Percentiles rank a stretch among this genome's conserved stretches.
These are phyloP conservation scores for Allomyces arbusculus DNA, from an alignment of 192 early-diverging fungal species.

Conservation along the genomic window DNA sequence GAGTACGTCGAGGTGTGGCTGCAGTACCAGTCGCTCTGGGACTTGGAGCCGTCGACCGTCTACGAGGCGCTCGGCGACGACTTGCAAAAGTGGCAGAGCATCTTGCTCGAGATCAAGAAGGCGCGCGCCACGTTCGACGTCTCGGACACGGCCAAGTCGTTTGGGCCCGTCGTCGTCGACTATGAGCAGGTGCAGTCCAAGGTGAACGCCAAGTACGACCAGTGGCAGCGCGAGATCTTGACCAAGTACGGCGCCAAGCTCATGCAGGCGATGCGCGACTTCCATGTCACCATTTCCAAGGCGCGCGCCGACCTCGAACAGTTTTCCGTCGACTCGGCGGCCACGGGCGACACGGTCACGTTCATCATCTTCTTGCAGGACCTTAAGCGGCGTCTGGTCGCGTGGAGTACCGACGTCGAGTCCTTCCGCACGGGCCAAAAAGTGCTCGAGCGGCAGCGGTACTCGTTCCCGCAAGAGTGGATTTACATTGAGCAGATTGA, in stretches of 20 bases:
- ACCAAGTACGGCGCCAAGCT: slow-evolving; percentile 73
- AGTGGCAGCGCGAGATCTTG: slow-evolving; percentile 91
- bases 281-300: slow-evolving; percentile 50
- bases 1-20: slow-evolving; percentile 88
- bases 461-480: slow-evolving; percentile 88
- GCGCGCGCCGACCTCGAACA: slow-evolving; percentile 72
- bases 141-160: slow-evolving; percentile 65
- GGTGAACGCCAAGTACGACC: slow-evolving; percentile 92
- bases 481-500: slow-evolving; percentile 84
- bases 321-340: slow-evolving; percentile 57
- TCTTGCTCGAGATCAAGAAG: slow-evolving; percentile 83
- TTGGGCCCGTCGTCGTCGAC: slow-evolving; percentile 74
- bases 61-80: slow-evolving; percentile 69
- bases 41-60: slow-evolving; percentile 72
- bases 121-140: slow-evolving; percentile 92
- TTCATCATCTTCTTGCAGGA: slow-evolving; percentile 95
- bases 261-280: slow-evolving; percentile 55
- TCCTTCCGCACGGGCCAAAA: slow-evolving; percentile 76
- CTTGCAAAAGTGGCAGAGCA: slow-evolving; percentile 75
- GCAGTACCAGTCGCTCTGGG: slow-evolving; percentile 96
- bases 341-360: slow-evolving; percentile 73
- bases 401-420: slow-evolving; percentile 66
- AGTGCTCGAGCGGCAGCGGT: slow-evolving; percentile 79
- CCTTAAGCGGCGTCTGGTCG: slow-evolving; percentile 57
- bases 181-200: slow-evolving; percentile 98